Evolutionary conservation across 371 early-diverging fungal genomes (phyloP), one percentile per base, ranked within the genome.

Genomic region (Umbelopsis sp.): DNA sequence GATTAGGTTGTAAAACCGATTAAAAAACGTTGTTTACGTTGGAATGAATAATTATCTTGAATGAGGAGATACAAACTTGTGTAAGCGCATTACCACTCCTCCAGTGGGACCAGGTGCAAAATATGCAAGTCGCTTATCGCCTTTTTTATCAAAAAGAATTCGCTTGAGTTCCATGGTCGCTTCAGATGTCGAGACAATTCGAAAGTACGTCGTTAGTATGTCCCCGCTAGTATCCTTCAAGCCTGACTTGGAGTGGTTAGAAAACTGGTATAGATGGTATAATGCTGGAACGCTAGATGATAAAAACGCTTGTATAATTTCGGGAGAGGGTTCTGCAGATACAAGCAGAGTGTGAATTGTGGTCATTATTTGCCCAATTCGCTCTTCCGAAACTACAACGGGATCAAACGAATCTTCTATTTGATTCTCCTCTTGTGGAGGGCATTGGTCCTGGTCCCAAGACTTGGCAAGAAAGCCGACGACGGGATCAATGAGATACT

Each of bases 301-400:
- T 63, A 87, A 50, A 67, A 89, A 83, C 4, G 83, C 72, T 50
- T 88, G 85, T 57, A 86, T 82, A 44, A 89, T 77, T n/a, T 70
- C 71, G 16, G 86, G 85, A 0, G 87, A 85, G 0, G 91, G 91
- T 65, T 91, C 91, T 37, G 86, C 89, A 3, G 89, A 87, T 11
- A 88, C 81, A 68, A 91, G 77, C 29, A 89, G 74, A 20, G 73
- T 73, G 69, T 90, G 84, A 37, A 89, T 50, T 18, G 80, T 79
- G 4, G 78, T 51, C 41, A 90, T 72, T 4, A 84, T 65, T 11
- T 67, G 63, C 48, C 78, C 64, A 12, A 88, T 53, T 7, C 79
- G 77, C 18, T 79, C 74, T 51, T 86, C 87, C 3, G 85, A 67
- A 1, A 87, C 66, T 1, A 74, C 74, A 6, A 77, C 35, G 11